Percentiles rank a stretch among this genome's conserved stretches.
These are phyloP conservation scores for Thelonectria blattea DNA, from an alignment of 2,329 filamentous ascomycete species.

Conservation along the genomic window DNA sequence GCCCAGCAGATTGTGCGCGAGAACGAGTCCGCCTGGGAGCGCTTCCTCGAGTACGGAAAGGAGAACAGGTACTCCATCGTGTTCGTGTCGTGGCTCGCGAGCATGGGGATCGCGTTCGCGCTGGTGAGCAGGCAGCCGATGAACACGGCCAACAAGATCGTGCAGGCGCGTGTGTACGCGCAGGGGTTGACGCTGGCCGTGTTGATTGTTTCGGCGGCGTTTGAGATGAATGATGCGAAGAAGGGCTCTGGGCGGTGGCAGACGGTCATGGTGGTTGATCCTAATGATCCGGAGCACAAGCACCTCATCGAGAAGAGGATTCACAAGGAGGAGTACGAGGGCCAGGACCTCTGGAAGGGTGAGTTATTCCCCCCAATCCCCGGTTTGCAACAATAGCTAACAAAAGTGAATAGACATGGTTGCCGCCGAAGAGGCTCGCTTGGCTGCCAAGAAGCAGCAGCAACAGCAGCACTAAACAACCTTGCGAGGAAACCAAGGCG, in stretches of 20 bases:
- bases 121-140: constrained; percentile 80
- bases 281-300: constrained; percentile 82
- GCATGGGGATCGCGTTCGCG: constrained; percentile 76
- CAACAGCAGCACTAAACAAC: neutral
- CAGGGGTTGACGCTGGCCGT: constrained; percentile 88
- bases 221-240: constrained; percentile 81
- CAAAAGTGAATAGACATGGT: constrained; percentile 70
- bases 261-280: constrained; percentile 81
- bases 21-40: constrained; percentile 63
- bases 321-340: constrained; percentile 84
- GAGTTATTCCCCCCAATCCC: too few relatives aligned
- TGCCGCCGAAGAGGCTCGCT: constrained; percentile 73
- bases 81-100: constrained; percentile 79
- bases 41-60: constrained; percentile 74
- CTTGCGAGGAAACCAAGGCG: constrained; percentile 35
- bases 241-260: constrained; percentile 81
- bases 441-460: constrained; percentile 49
- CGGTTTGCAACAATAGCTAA: too few relatives aligned
- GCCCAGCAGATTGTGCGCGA: constrained; percentile 59
- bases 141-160: constrained; percentile 81
- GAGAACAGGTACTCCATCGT: constrained; percentile 89
- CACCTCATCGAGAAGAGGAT: constrained; percentile 84
- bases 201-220: constrained; percentile 78
- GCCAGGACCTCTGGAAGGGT: constrained; percentile 94
- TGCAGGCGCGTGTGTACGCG: constrained; percentile 93